Base-by-base conservation (phyloP, 371 early-diverging fungal species). In the Parasitella parasitica region DNA sequence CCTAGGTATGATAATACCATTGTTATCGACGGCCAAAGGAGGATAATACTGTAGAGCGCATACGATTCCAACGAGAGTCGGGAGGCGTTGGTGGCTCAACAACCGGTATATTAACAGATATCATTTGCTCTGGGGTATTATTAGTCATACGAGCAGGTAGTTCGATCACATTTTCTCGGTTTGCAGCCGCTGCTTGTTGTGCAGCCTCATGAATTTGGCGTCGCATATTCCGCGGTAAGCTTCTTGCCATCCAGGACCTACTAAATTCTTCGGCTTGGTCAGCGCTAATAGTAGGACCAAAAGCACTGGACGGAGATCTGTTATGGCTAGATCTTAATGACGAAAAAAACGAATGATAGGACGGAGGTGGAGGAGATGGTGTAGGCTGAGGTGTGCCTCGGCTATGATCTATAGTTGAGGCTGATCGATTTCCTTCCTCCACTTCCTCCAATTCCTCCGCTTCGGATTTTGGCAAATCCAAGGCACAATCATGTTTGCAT, bases 401-500 rank as follows among this genome's bases (percentile, higher is more conserved):
- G 7, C 55, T 51, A 4, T 15, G 3, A 24, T 35, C 53, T 4
- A 20, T 24, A 20, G 32, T 6, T 34, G 30, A 16, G 20, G 43
- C 48, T 3, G 24, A 8, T 34, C 53, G n/a, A 35, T 26, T n/a
- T 51, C 55, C 28, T n/a, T 46, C 46, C 24, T 12, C 46, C 24
- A 24, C 22, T 7, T 46, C 20, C 12, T 52, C 36, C 15, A 46
- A 24, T 16, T 35, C 13, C 3, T 54, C 36, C 3, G 38, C 24
- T 28, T 62, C 63, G 15, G 30, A 11, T 54, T 53, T 59, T 12
- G 71, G 72, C 11, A 78, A 32, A 52, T 73, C 67, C 13, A 67
- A 26, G 6, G 79, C 72, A 46, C 84, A 75, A 41, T 86, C 81
- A 39, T 80, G 67, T 59, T 86, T 86, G 68, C 86, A 83, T 4